Base-by-base conservation (phyloP, 2,329 filamentous ascomycete species). In the Alternaria triticimaculans region DNA sequence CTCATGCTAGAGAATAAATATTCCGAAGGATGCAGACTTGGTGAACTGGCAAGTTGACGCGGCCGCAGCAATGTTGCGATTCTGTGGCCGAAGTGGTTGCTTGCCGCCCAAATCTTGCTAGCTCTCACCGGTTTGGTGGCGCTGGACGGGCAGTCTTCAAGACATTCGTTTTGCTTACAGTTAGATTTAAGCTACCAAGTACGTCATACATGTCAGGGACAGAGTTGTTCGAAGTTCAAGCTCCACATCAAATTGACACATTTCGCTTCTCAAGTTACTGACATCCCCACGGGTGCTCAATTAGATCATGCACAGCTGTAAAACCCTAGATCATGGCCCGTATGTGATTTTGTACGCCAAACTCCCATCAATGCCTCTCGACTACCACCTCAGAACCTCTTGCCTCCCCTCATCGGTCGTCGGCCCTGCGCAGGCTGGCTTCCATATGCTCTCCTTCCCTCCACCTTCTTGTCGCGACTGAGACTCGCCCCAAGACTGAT, bases 401-500 rank as follows among this genome's bases (percentile, higher is more conserved):
- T 63, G 30, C 60, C 60, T 26, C 84, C 81, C 78, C 86, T 86
- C 75, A 86, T 87, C 18, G 78, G 77, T 72, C 85, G 85, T 70
- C 84, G 80, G 20, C 81, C 84, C 80, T 73, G 90, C 74, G 85
- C 86, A 33, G 91, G 92, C 82, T 96, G 92, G 74, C 90, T 93
- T 53, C 93, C 93, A 76, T 95, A 96, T 11, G 87, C 86, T 74
- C 90, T 84, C 72, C 92, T 84, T 43, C 87, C 88, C 54, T 87
- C 85, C 64, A 87, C 79, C 48, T 82, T 85, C 82, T 92, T 92
- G 82, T 92, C 92, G 69, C 89, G 85, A 74, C 88, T 86, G 88
- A 96, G 87, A 76, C 92, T 92, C 6, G 92, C 89, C 0, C 92
- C 92, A 12, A 96, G 83, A 51, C 88, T 88, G 71, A 96, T 90